phyloP scores from a whole-genome alignment of 495 filamentous ascomycete genomes.

The Neurospora discreta region DNA sequence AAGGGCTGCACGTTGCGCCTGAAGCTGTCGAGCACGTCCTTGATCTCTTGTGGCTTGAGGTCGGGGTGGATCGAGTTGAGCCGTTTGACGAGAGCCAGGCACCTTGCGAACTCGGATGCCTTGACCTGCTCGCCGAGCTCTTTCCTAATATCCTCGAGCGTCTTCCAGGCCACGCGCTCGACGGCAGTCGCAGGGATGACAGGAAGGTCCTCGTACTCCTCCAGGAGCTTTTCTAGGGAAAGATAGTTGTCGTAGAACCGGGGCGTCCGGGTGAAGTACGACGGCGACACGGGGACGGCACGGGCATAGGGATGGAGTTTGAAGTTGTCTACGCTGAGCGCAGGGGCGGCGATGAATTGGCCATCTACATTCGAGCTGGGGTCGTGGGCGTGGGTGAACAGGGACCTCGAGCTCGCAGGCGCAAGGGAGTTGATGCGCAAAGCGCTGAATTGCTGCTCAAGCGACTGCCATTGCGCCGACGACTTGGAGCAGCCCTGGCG shows the following conservation, averaged over 20 bases:
- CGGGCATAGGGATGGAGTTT: constrained; percentile 39
- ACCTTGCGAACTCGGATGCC: constrained; percentile 64
- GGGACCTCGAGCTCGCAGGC: constrained; percentile 6
- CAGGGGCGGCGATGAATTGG: constrained; percentile 6
- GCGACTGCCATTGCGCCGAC: constrained; percentile 11
- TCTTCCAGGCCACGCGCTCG: constrained; percentile 76
- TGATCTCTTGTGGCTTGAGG: constrained; percentile 60
- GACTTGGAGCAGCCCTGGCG: constrained; percentile 2
- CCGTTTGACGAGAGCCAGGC: constrained; percentile 62
- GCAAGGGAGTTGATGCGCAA: constrained; percentile 8
- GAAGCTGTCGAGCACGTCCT: constrained; percentile 51
- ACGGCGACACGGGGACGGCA: constrained; percentile 70
- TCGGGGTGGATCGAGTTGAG: constrained; percentile 79
- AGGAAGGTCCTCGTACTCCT: constrained; percentile 61
- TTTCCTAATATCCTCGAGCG: constrained; percentile 61
- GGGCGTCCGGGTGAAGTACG: constrained; percentile 84
- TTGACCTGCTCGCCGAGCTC: constrained; percentile 66
- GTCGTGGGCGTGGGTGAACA: constrained; percentile 10
- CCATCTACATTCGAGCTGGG: constrained; percentile 20
- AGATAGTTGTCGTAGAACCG: constrained; percentile 80
- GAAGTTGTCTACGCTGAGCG: background rate
- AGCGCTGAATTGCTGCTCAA: constrained; percentile 18
- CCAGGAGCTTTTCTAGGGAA: constrained; percentile 54
- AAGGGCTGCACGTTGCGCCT: constrained; percentile 65
- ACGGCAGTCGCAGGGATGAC: constrained; percentile 49